Conservation (phyloP, 2,329 filamentous ascomycete genomes). For the Aspergillus sp. region DNA sequence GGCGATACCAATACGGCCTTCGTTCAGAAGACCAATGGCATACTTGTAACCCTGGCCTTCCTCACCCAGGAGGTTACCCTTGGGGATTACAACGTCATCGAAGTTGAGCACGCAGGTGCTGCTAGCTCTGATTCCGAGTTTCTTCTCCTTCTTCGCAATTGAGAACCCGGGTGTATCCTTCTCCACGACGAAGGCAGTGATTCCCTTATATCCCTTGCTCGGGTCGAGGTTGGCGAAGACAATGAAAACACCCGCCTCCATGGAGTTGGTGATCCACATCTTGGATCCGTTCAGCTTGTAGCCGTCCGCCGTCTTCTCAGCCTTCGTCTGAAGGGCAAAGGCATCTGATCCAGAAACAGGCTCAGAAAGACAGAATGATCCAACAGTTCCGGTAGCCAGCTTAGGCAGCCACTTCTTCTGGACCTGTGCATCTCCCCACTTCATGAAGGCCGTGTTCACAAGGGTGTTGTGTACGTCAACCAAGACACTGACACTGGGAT, state of each 20-base stretch:
- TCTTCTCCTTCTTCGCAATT: constrained; percentile 99
- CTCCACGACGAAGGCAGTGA: constrained; percentile 93
- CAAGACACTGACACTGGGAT: constrained; percentile 92
- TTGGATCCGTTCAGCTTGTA: constrained; percentile 89
- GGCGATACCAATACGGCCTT: constrained; percentile 95
- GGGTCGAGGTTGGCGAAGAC: constrained; percentile 96
- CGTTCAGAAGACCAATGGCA: constrained; percentile 89
- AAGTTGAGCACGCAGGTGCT: constrained; percentile 98
- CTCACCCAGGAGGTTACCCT: constrained; percentile 82
- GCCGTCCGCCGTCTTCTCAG: constrained; percentile 75
- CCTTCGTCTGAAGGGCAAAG: constrained; percentile 90
- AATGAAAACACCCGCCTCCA: constrained; percentile 93
- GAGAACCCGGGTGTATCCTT: constrained; percentile 86
- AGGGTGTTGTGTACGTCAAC: constrained; percentile 98
- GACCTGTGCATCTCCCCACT: constrained; percentile 72
- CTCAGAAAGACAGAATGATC: constrained; percentile 90
- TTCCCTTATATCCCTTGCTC: constrained; percentile 91
- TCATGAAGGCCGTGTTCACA: constrained; percentile 89
- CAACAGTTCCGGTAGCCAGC: constrained; percentile 84
- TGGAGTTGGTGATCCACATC: constrained; percentile 99
- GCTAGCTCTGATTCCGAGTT: constrained; percentile 92
- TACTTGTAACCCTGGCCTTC: constrained; percentile 97
- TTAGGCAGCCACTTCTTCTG: constrained; percentile 88
- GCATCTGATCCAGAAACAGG: constrained; percentile 92
- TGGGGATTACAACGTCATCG: constrained; percentile 89